These are phyloP conservation scores for Amanita inopinata DNA, from an alignment of 768 basidiomycete species.

Conservation along the genomic window DNA sequence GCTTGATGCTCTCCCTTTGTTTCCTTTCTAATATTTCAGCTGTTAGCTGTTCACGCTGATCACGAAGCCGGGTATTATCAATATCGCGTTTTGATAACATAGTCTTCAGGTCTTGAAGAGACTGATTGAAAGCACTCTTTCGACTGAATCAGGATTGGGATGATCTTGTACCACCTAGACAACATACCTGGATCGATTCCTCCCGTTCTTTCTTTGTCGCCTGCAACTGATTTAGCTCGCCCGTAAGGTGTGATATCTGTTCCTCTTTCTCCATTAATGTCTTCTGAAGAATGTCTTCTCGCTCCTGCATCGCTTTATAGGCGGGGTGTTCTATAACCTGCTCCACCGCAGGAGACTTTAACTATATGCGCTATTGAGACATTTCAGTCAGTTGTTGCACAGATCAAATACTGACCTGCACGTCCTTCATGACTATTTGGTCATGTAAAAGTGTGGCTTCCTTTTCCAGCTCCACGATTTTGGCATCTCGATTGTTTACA, in stretches of 20 bases:
- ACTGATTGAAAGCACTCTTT: conserved; percentile 27
- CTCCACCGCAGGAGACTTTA: conserved; percentile 34
- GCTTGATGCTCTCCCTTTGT: conserved; percentile 49
- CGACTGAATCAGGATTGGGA: conserved; percentile 11
- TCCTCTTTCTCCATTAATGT: conserved; percentile 27
- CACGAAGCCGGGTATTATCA: conserved; percentile 60
- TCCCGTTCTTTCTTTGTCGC: conserved; percentile 36
- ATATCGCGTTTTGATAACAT: conserved; percentile 54
- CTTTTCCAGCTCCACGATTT: conserved; percentile 37
- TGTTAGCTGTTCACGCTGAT: conserved; percentile 55
- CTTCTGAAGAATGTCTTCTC: conserved; percentile 38
- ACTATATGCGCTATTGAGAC: conserved; percentile 18
- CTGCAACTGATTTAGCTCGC: conserved; percentile 32
- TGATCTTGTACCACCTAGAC: not conserved
- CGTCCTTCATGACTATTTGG: conserved; percentile 32
- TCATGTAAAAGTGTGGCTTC: conserved; percentile 36
- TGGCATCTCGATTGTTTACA: conserved; percentile 32
- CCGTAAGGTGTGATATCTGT: conserved; percentile 31
- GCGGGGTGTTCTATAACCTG: conserved; percentile 35
- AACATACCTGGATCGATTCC: conserved; percentile 30
- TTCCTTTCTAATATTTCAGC: conserved; percentile 64
- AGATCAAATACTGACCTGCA: conserved; percentile 28
- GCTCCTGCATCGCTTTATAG: conserved; percentile 49
- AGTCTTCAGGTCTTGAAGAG: conserved; percentile 52
- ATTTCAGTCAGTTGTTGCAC: not conserved